These are phyloP conservation scores for Spinacia oleracea DNA, from an alignment of 179 eudicot species.

Conservation along the genomic window DNA sequence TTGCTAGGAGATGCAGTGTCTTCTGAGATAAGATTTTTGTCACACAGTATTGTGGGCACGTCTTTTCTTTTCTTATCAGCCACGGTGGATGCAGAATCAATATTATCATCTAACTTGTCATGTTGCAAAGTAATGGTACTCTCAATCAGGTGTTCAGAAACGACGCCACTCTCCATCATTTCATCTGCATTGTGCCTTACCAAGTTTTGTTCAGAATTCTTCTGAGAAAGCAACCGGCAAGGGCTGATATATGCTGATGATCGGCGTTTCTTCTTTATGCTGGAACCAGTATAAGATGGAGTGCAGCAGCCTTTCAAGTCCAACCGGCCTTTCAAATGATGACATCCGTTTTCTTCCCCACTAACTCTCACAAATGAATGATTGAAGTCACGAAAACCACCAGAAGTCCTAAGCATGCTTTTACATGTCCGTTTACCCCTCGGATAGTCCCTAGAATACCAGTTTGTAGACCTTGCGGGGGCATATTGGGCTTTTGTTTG, in stretches of 20 bases:
- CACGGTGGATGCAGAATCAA: background rate
- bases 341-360: slow-evolving; percentile 19
- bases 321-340: slow-evolving; percentile 18
- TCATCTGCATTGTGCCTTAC: background rate
- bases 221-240: slow-evolving; percentile 16
- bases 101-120: too few species aligned
- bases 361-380: slow-evolving; percentile 5
- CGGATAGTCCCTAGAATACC: slow-evolving; percentile 42
- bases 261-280: slow-evolving; percentile 28
- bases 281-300: slow-evolving; percentile 20
- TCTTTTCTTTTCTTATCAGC: background rate
- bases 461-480: slow-evolving; percentile 22
- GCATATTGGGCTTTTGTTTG: background rate
- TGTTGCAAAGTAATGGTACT: too few species aligned
- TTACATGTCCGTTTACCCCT: slow-evolving; percentile 49
- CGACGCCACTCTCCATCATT: too few species aligned
- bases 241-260: slow-evolving; percentile 32
- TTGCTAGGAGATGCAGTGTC: slow-evolving; percentile 8
- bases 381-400: slow-evolving; percentile 15
- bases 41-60: background rate
- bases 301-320: slow-evolving; percentile 20
- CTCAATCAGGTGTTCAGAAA: too few species aligned
- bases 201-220: slow-evolving; percentile 12
- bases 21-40: slow-evolving; percentile 4
- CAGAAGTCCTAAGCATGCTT: slow-evolving; percentile 17